Evolutionary conservation across 2,329 filamentous ascomycete species (phyloP).

Genomic region (Xylaria multiplex): DNA sequence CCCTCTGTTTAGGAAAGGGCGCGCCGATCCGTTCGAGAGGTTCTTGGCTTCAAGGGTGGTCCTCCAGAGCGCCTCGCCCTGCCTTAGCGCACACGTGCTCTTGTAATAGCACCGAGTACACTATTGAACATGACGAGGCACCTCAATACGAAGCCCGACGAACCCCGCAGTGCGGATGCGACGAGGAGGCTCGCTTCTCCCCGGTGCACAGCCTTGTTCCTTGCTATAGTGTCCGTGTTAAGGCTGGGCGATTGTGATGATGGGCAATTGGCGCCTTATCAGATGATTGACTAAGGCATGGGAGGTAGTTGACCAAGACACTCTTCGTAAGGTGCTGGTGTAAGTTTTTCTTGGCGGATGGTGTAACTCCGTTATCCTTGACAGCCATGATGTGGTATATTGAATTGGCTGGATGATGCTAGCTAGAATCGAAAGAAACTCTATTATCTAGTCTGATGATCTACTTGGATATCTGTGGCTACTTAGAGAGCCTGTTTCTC

Average conservation of each 20-base stretch:
- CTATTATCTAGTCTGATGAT: not conserved
- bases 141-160: not conserved
- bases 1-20: not conserved
- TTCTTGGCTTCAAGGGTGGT: slow-evolving; percentile 23
- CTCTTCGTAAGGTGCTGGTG: slow-evolving; percentile 14
- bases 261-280: slow-evolving; percentile 4
- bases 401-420: not conserved
- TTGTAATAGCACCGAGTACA: slow-evolving; percentile 4
- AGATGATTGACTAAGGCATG: slow-evolving; percentile 23
- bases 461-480: slow-evolving; percentile 3
- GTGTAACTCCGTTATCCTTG: not conserved
- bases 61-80: slow-evolving; percentile 11
- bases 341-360: slow-evolving; percentile 22
- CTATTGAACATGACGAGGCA: slow-evolving; percentile 1
- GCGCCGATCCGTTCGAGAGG: slow-evolving; percentile 16
- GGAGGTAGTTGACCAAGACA: slow-evolving; percentile 18
- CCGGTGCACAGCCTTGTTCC: slow-evolving; percentile 5
- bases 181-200: slow-evolving; percentile 13
- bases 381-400: slow-evolving; percentile 3
- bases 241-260: slow-evolving; percentile 10
- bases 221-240: slow-evolving; percentile 25
- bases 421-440: not conserved
- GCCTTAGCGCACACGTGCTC: slow-evolving; percentile 18
- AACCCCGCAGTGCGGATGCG: slow-evolving; percentile 2
- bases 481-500: slow-evolving; percentile 7